These are phyloP conservation scores for Diddensiella caesifluorescens DNA, from an alignment of 805 yeast species.

Conservation along the genomic window DNA sequence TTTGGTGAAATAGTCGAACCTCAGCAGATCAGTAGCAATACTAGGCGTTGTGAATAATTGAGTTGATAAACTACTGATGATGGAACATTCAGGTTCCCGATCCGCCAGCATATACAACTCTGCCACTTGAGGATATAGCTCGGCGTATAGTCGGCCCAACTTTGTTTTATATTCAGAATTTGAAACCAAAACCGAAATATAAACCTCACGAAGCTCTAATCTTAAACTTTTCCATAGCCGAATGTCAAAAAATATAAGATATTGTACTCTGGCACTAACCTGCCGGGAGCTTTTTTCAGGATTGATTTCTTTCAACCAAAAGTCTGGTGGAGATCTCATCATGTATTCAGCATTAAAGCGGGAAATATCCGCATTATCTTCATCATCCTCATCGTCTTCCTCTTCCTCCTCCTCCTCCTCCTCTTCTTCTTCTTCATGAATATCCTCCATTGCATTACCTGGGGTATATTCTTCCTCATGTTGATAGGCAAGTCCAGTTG, in stretches of 20 bases:
- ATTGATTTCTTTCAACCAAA: slow-evolving; percentile 4
- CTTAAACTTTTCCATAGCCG: slow-evolving; percentile 67
- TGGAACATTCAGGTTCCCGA: slow-evolving; percentile 81
- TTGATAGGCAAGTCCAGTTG: not conserved
- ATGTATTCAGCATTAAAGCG: not conserved
- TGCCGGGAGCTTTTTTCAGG: not conserved
- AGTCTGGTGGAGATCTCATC: slow-evolving; percentile 1
- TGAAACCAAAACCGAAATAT: slow-evolving; percentile 58
- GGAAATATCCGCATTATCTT: not conserved
- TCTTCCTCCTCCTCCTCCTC: slow-evolving; percentile 7
- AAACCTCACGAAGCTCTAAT: slow-evolving; percentile 53
- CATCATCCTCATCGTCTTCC: slow-evolving; percentile 5
- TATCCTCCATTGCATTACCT: no score
- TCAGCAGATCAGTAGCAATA: slow-evolving; percentile 56
- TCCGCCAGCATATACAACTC: slow-evolving; percentile 69
- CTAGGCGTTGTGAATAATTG: slow-evolving; percentile 90
- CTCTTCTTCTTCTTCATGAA: slow-evolving; percentile 6
- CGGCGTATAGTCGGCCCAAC: slow-evolving; percentile 76
- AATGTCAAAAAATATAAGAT: slow-evolving; percentile 58
- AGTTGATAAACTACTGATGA: slow-evolving; percentile 66
- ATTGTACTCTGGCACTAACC: slow-evolving; percentile 44
- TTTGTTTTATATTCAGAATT: slow-evolving; percentile 50
- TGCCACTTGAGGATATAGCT: slow-evolving; percentile 69
- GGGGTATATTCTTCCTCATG: no score
- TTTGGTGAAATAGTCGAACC: slow-evolving; percentile 59